phyloP scores from a whole-genome alignment of 257 asterid genomes.

The Nyctanthes arbortristis region DNA sequence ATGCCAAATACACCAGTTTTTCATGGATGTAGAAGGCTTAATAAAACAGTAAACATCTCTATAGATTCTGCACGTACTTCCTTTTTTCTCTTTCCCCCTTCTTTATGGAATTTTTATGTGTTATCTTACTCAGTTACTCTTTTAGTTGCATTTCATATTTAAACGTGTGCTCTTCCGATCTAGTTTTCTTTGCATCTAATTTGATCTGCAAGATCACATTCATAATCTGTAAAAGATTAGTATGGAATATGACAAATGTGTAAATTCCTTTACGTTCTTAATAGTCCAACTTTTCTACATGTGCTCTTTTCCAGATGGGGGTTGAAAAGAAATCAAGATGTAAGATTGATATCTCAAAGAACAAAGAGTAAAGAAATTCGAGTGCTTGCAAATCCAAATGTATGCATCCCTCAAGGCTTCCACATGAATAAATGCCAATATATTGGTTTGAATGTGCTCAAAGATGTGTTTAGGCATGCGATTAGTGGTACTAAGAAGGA shows the following conservation, averaged over 20 bases:
- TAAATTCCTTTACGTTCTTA: background rate
- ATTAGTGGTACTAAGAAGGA: slow-evolving; percentile 24
- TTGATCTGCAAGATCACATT: background rate
- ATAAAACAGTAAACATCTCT: background rate
- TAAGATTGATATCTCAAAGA: slow-evolving; percentile 35
- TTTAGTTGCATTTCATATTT: background rate
- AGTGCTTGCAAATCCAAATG: slow-evolving; percentile 78
- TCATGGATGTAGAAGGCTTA: background rate
- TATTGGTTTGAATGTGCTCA: slow-evolving; percentile 48
- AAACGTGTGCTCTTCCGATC: background rate
- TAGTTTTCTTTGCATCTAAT: background rate
- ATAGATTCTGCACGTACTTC: background rate
- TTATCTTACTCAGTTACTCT: background rate
- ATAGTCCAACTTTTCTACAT: background rate
- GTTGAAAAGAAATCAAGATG: slow-evolving; percentile 29
- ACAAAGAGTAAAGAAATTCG: slow-evolving; percentile 49
- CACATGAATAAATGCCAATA: slow-evolving; percentile 35
- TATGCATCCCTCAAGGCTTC: slow-evolving; percentile 59
- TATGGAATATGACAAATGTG: background rate
- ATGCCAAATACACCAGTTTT: too few species aligned
- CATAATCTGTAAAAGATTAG: background rate
- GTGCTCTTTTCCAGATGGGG: slow-evolving; percentile 43
- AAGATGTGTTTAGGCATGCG: slow-evolving; percentile 42
- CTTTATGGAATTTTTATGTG: background rate
- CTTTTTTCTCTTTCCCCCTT: too few species aligned